phyloP scores from a whole-genome alignment of 2,329 filamentous ascomycete genomes.

The Oidium heveae region DNA sequence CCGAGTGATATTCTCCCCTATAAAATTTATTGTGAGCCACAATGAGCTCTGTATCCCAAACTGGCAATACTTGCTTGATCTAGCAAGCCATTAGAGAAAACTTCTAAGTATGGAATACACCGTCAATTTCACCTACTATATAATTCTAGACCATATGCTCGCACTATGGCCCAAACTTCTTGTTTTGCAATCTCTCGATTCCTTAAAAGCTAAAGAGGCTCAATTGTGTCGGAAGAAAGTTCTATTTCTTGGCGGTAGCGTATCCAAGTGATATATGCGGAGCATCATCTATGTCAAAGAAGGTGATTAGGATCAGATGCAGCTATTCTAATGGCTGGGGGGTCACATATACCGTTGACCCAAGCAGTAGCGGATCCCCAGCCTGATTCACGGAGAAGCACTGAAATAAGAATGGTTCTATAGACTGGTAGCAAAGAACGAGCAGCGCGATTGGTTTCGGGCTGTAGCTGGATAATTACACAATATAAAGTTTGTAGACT shows the following conservation, averaged over 20 bases:
- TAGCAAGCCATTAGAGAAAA: background rate
- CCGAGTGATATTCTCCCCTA: background rate
- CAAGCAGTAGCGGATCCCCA: background rate
- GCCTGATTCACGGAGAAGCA: background rate
- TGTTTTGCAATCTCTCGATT: background rate
- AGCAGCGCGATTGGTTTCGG: background rate
- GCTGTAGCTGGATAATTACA: background rate
- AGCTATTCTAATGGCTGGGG: background rate
- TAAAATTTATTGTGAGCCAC: background rate
- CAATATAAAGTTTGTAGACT: background rate
- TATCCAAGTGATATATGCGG: background rate
- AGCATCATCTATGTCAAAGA: background rate
- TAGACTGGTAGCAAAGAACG: background rate
- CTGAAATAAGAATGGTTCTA: background rate
- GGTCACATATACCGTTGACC: background rate
- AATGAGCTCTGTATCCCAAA: background rate
- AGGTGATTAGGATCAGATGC: background rate
- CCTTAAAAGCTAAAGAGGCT: background rate
- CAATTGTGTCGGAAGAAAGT: background rate
- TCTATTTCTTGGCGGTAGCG: background rate
- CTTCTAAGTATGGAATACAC: background rate
- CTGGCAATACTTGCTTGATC: too few relatives aligned
- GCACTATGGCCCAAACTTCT: background rate
- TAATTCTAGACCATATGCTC: background rate
- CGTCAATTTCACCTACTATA: background rate